phyloP scores from a whole-genome alignment of 768 basidiomycete species.

The Tremella yokohamensis region DNA sequence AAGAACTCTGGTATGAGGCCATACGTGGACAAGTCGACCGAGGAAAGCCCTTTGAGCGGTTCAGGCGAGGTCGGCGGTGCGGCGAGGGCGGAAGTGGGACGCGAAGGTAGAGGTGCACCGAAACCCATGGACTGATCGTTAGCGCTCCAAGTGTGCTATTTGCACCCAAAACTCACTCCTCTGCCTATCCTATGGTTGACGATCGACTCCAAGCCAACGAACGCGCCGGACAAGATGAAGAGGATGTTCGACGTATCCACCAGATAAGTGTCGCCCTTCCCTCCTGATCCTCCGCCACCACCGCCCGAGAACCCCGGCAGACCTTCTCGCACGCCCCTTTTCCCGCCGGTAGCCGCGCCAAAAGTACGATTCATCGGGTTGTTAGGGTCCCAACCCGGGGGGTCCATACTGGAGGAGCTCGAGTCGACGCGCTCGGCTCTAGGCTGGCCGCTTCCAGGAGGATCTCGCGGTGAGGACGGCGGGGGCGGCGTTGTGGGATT shows the following conservation, averaged over 20 bases:
- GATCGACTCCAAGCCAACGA: slow-evolving; percentile 81
- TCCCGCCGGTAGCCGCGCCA: slow-evolving; percentile 20
- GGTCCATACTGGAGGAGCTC: slow-evolving; percentile 14
- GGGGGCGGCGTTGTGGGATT: slow-evolving; percentile 25
- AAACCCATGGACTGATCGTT: slow-evolving; percentile 82
- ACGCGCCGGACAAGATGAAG: slow-evolving; percentile 93
- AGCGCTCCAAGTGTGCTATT: slow-evolving; percentile 1
- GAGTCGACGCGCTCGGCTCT: not conserved
- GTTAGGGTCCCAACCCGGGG: slow-evolving; percentile 40
- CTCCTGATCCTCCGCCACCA: slow-evolving; percentile 33
- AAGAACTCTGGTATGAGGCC: slow-evolving; percentile 97
- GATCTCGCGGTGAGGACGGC: not conserved
- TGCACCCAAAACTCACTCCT: slow-evolving; percentile 60
- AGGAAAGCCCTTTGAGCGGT: slow-evolving; percentile 32
- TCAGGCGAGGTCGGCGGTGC: slow-evolving; percentile 2
- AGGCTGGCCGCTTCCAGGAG: slow-evolving; percentile 8
- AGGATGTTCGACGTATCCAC: slow-evolving; percentile 67
- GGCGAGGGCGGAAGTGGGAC: slow-evolving; percentile 3
- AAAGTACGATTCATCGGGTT: slow-evolving; percentile 36
- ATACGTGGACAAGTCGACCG: slow-evolving; percentile 73
- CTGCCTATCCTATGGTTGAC: slow-evolving; percentile 76
- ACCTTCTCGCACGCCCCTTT: slow-evolving; percentile 48
- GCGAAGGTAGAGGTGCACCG: slow-evolving; percentile 56
- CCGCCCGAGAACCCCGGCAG: slow-evolving; percentile 46
- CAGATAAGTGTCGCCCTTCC: slow-evolving; percentile 48